Evolutionary conservation across 202 grass and related monocot species (phyloP).

Genomic region (Carex sylvatica): DNA sequence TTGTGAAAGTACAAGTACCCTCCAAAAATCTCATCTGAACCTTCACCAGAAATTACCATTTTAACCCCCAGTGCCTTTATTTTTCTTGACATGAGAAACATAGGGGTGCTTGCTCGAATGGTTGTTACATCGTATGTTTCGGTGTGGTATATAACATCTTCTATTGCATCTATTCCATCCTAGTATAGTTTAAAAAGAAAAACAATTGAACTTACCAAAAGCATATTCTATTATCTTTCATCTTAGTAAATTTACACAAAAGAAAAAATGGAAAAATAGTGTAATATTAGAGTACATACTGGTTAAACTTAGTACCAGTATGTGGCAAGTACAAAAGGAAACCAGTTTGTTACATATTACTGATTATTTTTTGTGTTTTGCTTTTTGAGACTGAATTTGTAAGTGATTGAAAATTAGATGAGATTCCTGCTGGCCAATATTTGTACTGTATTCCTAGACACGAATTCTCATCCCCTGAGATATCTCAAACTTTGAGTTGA

Average conservation of each 20-base stretch:
- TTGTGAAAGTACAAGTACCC: slow-evolving; percentile 92
- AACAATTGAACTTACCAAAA: neutral
- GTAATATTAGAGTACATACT: neutral
- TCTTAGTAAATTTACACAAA: neutral
- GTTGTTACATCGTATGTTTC: slow-evolving; percentile 85
- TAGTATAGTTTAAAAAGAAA: neutral
- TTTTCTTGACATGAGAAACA: slow-evolving; percentile 91
- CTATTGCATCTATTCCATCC: slow-evolving; percentile 74
- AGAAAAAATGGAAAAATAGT: neutral
- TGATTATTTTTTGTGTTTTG: neutral
- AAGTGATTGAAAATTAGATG: neutral
- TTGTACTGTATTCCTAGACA: neutral
- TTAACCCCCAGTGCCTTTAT: slow-evolving; percentile 92
- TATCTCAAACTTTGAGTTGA: too few relatives aligned
- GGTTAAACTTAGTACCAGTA: neutral
- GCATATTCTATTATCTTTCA: neutral
- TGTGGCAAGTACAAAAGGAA: neutral
- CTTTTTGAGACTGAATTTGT: neutral
- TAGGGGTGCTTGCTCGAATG: slow-evolving; percentile 78
- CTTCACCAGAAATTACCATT: slow-evolving; percentile 93
- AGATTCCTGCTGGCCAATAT: neutral
- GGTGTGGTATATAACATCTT: slow-evolving; percentile 79
- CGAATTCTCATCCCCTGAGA: neutral
- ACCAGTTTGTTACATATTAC: neutral
- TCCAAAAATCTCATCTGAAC: slow-evolving; percentile 85